These are phyloP conservation scores for Nitzschia putrida DNA, from an alignment of 108 stramenopile species.

Conservation along the genomic window DNA sequence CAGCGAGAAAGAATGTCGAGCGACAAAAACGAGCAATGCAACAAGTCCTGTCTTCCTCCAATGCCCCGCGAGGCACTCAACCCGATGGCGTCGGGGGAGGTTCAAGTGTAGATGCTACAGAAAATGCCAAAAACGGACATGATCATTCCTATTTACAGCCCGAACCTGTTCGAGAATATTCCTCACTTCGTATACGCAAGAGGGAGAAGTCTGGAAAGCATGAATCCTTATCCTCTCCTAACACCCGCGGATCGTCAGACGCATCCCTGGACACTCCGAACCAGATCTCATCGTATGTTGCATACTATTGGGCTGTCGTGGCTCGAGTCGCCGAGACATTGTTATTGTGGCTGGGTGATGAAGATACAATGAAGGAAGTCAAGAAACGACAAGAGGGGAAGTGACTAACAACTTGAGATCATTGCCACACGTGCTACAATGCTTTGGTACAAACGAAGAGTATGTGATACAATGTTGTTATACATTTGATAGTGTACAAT, in stretches of 20 bases:
- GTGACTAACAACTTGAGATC: too few relatives aligned
- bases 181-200: conserved; percentile 5
- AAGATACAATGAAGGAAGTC: conserved; percentile 13
- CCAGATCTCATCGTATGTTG: conserved; percentile 9
- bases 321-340: conserved; percentile 31
- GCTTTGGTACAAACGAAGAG: too few relatives aligned
- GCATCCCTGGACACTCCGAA: neutral
- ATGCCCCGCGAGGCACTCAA: neutral
- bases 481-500: too few relatives aligned
- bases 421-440: too few relatives aligned
- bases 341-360: conserved; percentile 32
- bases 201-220: neutral
- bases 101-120: neutral
- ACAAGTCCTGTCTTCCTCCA: conserved; percentile 13
- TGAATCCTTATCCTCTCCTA: neutral
- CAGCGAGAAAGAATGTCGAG: conserved; percentile 35
- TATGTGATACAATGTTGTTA: too few relatives aligned
- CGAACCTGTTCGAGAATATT: conserved; percentile 7
- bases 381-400: neutral
- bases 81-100: neutral
- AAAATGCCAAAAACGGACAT: neutral
- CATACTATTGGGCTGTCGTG: conserved; percentile 38
- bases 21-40: conserved; percentile 47
- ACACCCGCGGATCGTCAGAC: neutral
- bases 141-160: neutral